Base-by-base conservation (phyloP, 129 eudicot species). In the Tanacetum coccineum region DNA sequence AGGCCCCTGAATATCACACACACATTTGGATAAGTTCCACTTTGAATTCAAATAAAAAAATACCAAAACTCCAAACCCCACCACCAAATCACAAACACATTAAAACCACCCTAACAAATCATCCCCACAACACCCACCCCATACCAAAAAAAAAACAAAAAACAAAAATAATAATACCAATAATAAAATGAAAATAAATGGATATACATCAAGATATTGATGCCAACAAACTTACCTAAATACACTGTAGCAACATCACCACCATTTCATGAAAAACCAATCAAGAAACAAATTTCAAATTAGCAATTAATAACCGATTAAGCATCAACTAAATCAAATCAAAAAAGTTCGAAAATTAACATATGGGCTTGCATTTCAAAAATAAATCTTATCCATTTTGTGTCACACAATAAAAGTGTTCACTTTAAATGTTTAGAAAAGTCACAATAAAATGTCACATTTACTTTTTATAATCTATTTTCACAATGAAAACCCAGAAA, bases 1-100 rank as follows among this genome's bases (percentile, higher is more conserved):
- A 90, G 76, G 97, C 97, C 85, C 97, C 97, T 89, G 49, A 58
- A 45, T 73, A 25, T 62, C 77, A 70, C 54, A 49, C 54, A 57
- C 67, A 48, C 62, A 36, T 66, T 59, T 66, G 74, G 74, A 72
- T 78, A 78, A 78, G 78, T 57, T 49, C 53, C 46, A 26, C 54
- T 15, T 78, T 73, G 68, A 19, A 66, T 66, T 60, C 74, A 40
- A 78, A 18, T 48, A 26, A 3, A n/a, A n/a, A n/a, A n/a, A n/a
- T n/a, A n/a, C n/a, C n/a, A n/a, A n/a, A n/a, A n/a, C n/a, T n/a
- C n/a, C n/a, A n/a, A n/a, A n/a, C n/a, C n/a, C n/a, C n/a, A n/a
- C n/a, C n/a, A n/a, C n/a, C n/a, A n/a, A n/a, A n/a, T n/a, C n/a
- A n/a, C n/a, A n/a, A n/a, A n/a, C n/a, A n/a, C n/a, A n/a, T n/a